phyloP scores from a whole-genome alignment of 1,284 basidiomycete species.

The Cutaneotrichosporon sp. region DNA sequence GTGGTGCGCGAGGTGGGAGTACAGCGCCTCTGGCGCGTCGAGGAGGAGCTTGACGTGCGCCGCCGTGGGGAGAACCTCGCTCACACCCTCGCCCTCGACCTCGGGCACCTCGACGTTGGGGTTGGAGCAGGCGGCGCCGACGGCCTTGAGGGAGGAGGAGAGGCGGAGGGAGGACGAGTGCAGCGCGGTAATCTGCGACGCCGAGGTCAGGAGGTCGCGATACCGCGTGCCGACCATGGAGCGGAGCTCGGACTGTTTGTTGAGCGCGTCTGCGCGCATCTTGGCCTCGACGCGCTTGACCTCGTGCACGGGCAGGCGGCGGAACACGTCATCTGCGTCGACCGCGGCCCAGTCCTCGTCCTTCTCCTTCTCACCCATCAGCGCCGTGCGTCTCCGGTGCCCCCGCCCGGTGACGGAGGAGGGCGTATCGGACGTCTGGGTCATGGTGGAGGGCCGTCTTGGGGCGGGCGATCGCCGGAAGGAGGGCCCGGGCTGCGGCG shows the following conservation, averaged over 20 bases:
- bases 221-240: constrained; percentile 97
- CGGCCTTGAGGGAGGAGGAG: constrained; percentile 46
- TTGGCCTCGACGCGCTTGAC: constrained; percentile 71
- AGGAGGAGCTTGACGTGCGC: constrained; percentile 84
- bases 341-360: constrained; percentile 52
- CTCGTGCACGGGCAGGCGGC: constrained; percentile 69
- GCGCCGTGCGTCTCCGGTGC: not conserved
- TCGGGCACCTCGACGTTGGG: constrained; percentile 28
- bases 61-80: constrained; percentile 70
- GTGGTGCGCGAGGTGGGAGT: constrained; percentile 76
- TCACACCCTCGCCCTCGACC: constrained; percentile 54
- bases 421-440: not conserved
- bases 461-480: not conserved
- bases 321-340: constrained; percentile 80
- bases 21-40: constrained; percentile 79
- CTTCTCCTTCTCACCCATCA: not conserved
- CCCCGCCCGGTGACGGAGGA: not conserved
- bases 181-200: constrained; percentile 73
- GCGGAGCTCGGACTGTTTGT: constrained; percentile 86
- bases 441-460: constrained; percentile 10
- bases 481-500: not conserved
- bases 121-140: constrained; percentile 41
- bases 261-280: constrained; percentile 77
- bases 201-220: constrained; percentile 86
- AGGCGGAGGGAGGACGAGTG: constrained; percentile 58